Base-by-base conservation (phyloP, 768 basidiomycete genomes). In the Amanita pallidorosea region DNA sequence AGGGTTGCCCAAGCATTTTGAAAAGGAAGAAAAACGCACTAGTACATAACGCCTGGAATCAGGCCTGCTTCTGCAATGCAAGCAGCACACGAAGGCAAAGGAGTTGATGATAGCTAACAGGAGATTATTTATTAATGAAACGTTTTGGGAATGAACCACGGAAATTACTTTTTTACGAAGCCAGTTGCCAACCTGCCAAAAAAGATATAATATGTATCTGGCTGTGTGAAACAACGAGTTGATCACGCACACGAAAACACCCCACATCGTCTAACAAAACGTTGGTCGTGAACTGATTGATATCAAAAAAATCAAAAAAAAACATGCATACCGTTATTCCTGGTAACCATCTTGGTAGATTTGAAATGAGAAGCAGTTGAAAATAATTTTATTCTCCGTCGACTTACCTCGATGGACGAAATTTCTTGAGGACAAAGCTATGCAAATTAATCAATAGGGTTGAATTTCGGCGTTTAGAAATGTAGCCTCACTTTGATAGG, bases 1-100 rank as follows among this genome's bases (percentile, higher is more conserved):
- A 33, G 33, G 12, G 5, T 33, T 12, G 11, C 11, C 31, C 31
- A 7, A 31, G 11, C 31, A 31, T 2, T 4, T 81, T 23, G 49
- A 45, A 25, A 37, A 36, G 9, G 12, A 33, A 45, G 22, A 37
- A 23, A 2, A 18, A 33, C n/a, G 20, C 23, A 84, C 84, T 83
- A 87, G 67, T 85, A 88, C 0, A 77, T 74, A 8, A 86, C 80
- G 25, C 84, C 85, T 9, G 85, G 84, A 63, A 83, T 86, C 8
- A 86, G 60, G 2, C 85, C 83, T 5, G 82, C 80, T 63, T 88
- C 85, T 0, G 82, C 75, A 82, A 59, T 2, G 84, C 85, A 12
- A 48, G 47, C 4, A 36, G 27, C n/a, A 48, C 31, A 15, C 45
- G 45, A 9, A 47, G 33, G 7, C 20, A 20, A 23, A 47, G 13